These are phyloP conservation scores for carrot (Daucus carota) DNA, from an alignment of 129 eudicot genomes.

Conservation along the genomic window DH1_v3.0 NC_030385.2:37772001-37772500, in stretches of 20 bases:
- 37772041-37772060: not conserved
- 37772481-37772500: not conserved
- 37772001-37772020: slow-evolving; percentile 10
- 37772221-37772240: not conserved
- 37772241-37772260: not conserved
- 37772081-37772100: not conserved
- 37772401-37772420: not conserved
- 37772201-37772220: slow-evolving; percentile 2
- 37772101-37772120: not conserved
- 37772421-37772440: not conserved
- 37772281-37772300: not conserved
- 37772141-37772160: not conserved
- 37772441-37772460: slow-evolving; percentile 1
- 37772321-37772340: not conserved
- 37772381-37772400: not conserved
- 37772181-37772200: not conserved
- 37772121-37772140: not conserved
- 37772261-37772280: not conserved
- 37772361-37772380: slow-evolving; percentile 8
- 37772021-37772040: too few relatives aligned
- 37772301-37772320: not conserved
- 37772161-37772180: not conserved
- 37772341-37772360: slow-evolving; percentile 6
- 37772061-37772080: not conserved
- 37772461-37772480: slow-evolving; percentile 6